A percentile compares a stretch with the other conserved stretches of the same genome.
These are phyloP conservation scores for Didymella lethalis DNA, from an alignment of 2,329 filamentous ascomycete genomes.

Conservation along the genomic window DNA sequence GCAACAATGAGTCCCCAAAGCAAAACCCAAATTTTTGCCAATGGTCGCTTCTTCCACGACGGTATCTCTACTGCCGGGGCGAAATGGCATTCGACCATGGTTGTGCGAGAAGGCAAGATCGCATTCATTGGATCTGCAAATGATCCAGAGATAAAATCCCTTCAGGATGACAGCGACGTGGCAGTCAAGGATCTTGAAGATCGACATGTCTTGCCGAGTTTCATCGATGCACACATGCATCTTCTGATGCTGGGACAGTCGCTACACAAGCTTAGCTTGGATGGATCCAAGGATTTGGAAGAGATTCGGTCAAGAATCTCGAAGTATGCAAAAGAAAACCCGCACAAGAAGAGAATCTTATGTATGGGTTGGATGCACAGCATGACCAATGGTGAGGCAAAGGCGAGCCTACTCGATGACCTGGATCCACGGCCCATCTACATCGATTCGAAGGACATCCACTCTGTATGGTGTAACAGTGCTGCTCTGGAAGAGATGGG, in stretches of 20 bases:
- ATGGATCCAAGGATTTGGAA: conserved; percentile 55
- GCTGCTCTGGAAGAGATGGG: conserved; percentile 61
- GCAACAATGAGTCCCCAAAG: conserved; percentile 12
- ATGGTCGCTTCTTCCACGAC: conserved; percentile 37
- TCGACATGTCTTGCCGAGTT: conserved; percentile 60
- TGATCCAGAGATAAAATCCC: conserved; percentile 38
- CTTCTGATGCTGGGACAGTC: conserved; percentile 64
- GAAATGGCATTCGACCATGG: conserved; percentile 43
- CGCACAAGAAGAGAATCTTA: conserved; percentile 58
- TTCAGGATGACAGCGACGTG: conserved; percentile 25
- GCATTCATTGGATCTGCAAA: conserved; percentile 49
- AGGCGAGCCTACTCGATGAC: conserved; percentile 61
- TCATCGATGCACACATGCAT: conserved; percentile 67
- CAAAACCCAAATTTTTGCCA: conserved; percentile 35
- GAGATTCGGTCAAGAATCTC: conserved; percentile 61
- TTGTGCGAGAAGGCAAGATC: conserved; percentile 54
- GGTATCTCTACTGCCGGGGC: conserved; percentile 10
- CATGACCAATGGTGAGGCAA: conserved; percentile 61
- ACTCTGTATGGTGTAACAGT: conserved; percentile 65
- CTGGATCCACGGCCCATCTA: conserved; percentile 62
- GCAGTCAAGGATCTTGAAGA: conserved; percentile 48
- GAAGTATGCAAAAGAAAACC: conserved; percentile 56
- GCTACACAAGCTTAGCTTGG: conserved; percentile 60
- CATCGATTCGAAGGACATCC: conserved; percentile 65
- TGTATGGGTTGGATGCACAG: conserved; percentile 65